Percentiles rank a stretch among this genome's conserved stretches.
Evolutionary conservation across 768 basidiomycete species (phyloP).

Genomic region (Punctularia strigosozonata): DNA sequence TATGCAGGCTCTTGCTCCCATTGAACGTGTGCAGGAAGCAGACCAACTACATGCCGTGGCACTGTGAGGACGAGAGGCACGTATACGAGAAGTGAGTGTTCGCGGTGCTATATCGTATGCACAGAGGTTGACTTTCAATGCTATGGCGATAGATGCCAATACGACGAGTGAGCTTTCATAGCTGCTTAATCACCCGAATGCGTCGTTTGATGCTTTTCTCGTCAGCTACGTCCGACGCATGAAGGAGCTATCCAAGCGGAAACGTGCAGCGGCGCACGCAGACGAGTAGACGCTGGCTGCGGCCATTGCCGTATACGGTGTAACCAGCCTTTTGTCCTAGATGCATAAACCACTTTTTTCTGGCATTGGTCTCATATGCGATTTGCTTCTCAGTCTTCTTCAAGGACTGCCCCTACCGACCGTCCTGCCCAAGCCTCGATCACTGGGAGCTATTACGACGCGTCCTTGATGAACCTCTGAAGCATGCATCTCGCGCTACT

Average conservation of each 20-base stretch:
- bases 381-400: not conserved
- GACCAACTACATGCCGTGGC: constrained; percentile 78
- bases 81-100: constrained; percentile 69
- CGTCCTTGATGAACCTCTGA: too few relatives aligned
- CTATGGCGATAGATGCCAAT: constrained; percentile 61
- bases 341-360: not conserved
- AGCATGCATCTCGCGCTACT: too few relatives aligned
- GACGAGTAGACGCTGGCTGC: constrained; percentile 14
- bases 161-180: constrained; percentile 66
- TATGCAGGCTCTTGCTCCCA: constrained; percentile 68
- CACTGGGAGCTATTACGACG: too few relatives aligned
- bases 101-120: constrained; percentile 1
- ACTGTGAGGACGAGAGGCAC: constrained; percentile 83
- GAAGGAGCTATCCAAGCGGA: constrained; percentile 72
- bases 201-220: constrained; percentile 3
- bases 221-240: constrained; percentile 77
- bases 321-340: not conserved
- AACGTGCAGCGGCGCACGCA: constrained; percentile 32
- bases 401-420: too few relatives aligned
- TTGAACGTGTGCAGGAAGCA: constrained; percentile 79
- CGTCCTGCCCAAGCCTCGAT: too few relatives aligned
- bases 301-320: not conserved
- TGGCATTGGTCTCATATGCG: too few relatives aligned
- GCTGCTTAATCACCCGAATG: constrained; percentile 1
- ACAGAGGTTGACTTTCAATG: not conserved